Evolutionary conservation across 805 yeast species (phyloP).

Genomic region (Ogataea philodendri): DNA sequence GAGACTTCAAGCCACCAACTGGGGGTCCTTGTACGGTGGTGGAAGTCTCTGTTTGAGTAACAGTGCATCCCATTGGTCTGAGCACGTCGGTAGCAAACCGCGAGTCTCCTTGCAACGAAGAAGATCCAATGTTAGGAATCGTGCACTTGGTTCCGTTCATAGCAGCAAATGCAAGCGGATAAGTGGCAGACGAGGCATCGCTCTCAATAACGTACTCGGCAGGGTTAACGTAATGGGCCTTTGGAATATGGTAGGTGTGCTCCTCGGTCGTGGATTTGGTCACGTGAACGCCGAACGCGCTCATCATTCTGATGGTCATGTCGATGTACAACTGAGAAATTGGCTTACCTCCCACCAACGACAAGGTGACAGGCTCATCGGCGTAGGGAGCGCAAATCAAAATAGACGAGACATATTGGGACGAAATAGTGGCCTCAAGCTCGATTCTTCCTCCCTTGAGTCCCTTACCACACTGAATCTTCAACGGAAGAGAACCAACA

Average conservation of each 20-base stretch:
- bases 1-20: slow-evolving; percentile 62
- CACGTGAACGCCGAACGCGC: slow-evolving; percentile 79
- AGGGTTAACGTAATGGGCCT: slow-evolving; percentile 78
- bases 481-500: slow-evolving; percentile 83
- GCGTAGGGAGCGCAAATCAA: slow-evolving; percentile 99
- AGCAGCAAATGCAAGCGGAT: slow-evolving; percentile 97
- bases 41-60: slow-evolving; percentile 75
- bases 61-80: slow-evolving; percentile 92
- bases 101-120: slow-evolving; percentile 96
- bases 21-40: slow-evolving; percentile 93
- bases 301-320: slow-evolving; percentile 97
- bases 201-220: slow-evolving; percentile 85
- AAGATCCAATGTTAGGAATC: slow-evolving; percentile 88
- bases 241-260: slow-evolving; percentile 88
- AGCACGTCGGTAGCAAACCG: slow-evolving; percentile 91
- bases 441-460: slow-evolving; percentile 90
- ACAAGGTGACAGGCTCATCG: slow-evolving; percentile 75
- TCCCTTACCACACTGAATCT: slow-evolving; percentile 64
- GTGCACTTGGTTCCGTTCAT: slow-evolving; percentile 91
- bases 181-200: slow-evolving; percentile 97
- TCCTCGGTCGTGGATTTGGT: slow-evolving; percentile 64
- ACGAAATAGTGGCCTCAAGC: slow-evolving; percentile 92
- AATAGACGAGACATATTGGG: slow-evolving; percentile 94
- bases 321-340: slow-evolving; percentile 93
- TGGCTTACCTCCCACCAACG: slow-evolving; percentile 94